Evolutionary conservation across 495 filamentous ascomycete species (phyloP), one percentile per base, ranked within the genome.

Genomic region (Trichocladium uniseriatum): DNA sequence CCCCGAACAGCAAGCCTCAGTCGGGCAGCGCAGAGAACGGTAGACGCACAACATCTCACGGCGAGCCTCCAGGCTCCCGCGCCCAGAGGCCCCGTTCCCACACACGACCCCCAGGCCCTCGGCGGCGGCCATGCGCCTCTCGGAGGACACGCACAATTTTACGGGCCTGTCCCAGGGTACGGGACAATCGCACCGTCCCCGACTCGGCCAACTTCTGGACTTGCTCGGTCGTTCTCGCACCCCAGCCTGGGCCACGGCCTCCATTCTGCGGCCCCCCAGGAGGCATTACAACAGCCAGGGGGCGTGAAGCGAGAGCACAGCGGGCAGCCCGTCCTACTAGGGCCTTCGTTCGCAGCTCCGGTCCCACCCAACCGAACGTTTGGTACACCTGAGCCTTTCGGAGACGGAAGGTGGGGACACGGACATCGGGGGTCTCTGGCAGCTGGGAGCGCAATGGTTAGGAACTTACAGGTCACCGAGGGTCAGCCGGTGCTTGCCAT

Each of bases 1-100:
- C 83, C 84, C 24, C 67, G 72, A 18, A 69, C 76, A 13, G 60
- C 64, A 13, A 69, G 71, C 48, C 35, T 68, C 13, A 63, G 68
- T 18, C 69, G 72, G 29, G 67, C 70, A 22, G 68, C 68, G 6
- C 72, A 73, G 34, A 62, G 64, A 28, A 63, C 65, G 6, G 63
- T 75, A 8, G 74, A 74, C 53, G 57, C 71, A 5, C 66, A 69
- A 18, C 78, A 80, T 40, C 44, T 59, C 11, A 49, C 34, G 10
- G 5, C 64, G 21, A 61, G 58, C 38, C 57, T 64, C n/a, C 59
- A 56, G 14, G 38, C 51, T 68, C 73, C 53, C 65, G 72, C 21
- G 29, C 49, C 60, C 29, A 60, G 53, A 48, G 57, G 50, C 45
- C 47, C 49, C 21, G 44, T 37, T 14, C 51, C 51, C 8, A 24